These are phyloP conservation scores for Epichloe uncinata DNA, from an alignment of 2,329 filamentous ascomycete species.

Conservation along the genomic window DNA sequence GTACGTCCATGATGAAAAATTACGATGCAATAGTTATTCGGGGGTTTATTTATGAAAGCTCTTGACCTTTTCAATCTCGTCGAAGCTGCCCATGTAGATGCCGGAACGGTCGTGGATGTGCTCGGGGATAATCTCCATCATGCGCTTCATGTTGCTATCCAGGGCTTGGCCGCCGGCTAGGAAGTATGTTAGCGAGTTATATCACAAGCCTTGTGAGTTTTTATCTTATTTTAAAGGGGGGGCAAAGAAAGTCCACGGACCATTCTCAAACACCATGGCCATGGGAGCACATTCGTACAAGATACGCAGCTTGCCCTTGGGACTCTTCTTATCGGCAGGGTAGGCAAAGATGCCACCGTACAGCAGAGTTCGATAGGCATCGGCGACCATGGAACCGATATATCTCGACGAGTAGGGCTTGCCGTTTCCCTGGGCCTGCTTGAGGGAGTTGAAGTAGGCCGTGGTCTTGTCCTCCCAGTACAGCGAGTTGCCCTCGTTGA, in stretches of 20 bases:
- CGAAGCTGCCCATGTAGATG: constrained; percentile 90
- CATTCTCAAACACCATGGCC: constrained; percentile 96
- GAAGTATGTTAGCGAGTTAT: constrained; percentile 13
- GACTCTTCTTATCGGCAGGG: constrained; percentile 93
- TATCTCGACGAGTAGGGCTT: constrained; percentile 94
- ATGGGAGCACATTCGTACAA: constrained; percentile 98
- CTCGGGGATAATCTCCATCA: constrained; percentile 80
- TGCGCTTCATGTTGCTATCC: constrained; percentile 79
- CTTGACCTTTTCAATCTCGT: constrained; percentile 95
- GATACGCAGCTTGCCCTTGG: constrained; percentile 95
- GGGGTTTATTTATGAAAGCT: constrained; percentile 44
- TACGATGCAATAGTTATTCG: neutral
- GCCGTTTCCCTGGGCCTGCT: constrained; percentile 57
- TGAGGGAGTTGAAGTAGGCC: constrained; percentile 80
- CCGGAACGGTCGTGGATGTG: constrained; percentile 91
- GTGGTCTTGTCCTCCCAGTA: constrained; percentile 90
- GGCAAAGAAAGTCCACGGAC: constrained; percentile 36
- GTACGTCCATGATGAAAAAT: neutral
- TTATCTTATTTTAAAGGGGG: no score
- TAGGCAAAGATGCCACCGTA: constrained; percentile 98
- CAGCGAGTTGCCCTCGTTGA: constrained; percentile 95
- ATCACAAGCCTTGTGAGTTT: neutral
- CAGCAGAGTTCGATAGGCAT: constrained; percentile 87
- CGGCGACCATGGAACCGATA: constrained; percentile 96
- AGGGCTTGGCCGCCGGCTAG: constrained; percentile 83